phyloP scores from a whole-genome alignment of 2,329 filamentous ascomycete genomes.

The Fusarium transvaalense region DNA sequence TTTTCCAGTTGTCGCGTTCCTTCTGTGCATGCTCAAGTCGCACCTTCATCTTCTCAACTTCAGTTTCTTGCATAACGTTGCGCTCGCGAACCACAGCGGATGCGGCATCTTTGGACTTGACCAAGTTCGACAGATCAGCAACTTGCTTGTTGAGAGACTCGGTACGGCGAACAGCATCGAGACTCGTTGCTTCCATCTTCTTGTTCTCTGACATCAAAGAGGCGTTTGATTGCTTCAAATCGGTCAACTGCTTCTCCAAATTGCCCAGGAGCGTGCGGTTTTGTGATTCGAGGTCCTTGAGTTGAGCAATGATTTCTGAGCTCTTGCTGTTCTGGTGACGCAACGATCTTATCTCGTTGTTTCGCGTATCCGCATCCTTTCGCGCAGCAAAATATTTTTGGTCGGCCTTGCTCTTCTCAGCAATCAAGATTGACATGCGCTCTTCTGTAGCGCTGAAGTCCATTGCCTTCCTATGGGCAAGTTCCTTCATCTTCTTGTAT shows the following conservation, averaged over 20 bases:
- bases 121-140: conserved; percentile 77
- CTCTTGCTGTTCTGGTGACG: conserved; percentile 89
- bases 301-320: conserved; percentile 90
- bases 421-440: conserved; percentile 76
- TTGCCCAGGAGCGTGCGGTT: conserved; percentile 82
- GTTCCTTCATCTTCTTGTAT: conserved; percentile 87
- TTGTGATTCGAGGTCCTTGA: conserved; percentile 89
- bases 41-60: conserved; percentile 83
- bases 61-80: conserved; percentile 74
- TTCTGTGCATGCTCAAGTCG: conserved; percentile 83
- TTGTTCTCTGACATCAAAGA: conserved; percentile 78
- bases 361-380: conserved; percentile 90
- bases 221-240: conserved; percentile 83
- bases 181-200: conserved; percentile 76
- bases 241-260: conserved; percentile 89
- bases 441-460: conserved; percentile 84
- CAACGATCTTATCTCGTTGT: conserved; percentile 82
- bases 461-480: conserved; percentile 88
- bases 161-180: conserved; percentile 76
- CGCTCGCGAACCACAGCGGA: conserved; percentile 66
- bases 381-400: conserved; percentile 98
- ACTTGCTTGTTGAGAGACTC: conserved; percentile 83
- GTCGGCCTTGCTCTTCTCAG: conserved; percentile 95
- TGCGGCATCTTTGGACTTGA: conserved; percentile 80
- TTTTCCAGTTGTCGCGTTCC: conserved; percentile 87